Percentiles rank a stretch among this genome's conserved stretches.
Evolutionary conservation across 108 stramenopile species (phyloP).

Genomic region (Cyclotella atomus): DNA sequence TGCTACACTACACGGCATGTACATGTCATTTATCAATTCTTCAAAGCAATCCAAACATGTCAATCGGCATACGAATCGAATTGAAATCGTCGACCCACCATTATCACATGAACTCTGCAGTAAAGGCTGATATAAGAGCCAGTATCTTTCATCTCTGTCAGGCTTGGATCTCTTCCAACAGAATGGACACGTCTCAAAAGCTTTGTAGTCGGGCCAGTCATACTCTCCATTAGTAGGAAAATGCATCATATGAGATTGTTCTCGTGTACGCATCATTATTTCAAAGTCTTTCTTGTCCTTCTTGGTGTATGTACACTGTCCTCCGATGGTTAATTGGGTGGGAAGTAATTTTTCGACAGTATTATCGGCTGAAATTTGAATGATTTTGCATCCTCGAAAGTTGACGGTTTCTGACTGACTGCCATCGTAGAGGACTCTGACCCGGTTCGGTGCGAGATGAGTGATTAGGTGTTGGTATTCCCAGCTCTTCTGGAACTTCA

Average conservation of each 20-base stretch:
- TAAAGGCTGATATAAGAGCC: slow-evolving; percentile 67
- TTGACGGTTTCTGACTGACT: background rate
- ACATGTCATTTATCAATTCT: slow-evolving; percentile 48
- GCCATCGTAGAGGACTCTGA: background rate
- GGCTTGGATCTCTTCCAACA: slow-evolving; percentile 51
- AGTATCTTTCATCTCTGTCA: slow-evolving; percentile 58
- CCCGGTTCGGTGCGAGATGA: background rate
- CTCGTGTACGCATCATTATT: slow-evolving; percentile 72
- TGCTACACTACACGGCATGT: slow-evolving; percentile 18
- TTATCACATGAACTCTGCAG: slow-evolving; percentile 62
- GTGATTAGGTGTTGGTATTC: background rate
- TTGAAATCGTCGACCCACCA: no score
- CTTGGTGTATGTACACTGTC: slow-evolving; percentile 63
- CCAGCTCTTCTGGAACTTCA: background rate
- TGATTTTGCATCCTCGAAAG: slow-evolving; percentile 7
- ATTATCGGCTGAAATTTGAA: background rate
- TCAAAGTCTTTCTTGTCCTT: slow-evolving; percentile 66
- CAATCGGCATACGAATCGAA: slow-evolving; percentile 60
- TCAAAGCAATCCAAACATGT: slow-evolving; percentile 72
- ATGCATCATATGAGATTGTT: slow-evolving; percentile 58
- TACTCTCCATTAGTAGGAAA: slow-evolving; percentile 63
- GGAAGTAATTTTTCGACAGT: background rate
- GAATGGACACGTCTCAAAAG: slow-evolving; percentile 58
- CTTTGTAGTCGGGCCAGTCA: slow-evolving; percentile 66
- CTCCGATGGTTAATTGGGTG: slow-evolving; percentile 50